phyloP scores from a whole-genome alignment of 202 grass and related monocot genomes.

The Brachypodium distachyon region DNA sequence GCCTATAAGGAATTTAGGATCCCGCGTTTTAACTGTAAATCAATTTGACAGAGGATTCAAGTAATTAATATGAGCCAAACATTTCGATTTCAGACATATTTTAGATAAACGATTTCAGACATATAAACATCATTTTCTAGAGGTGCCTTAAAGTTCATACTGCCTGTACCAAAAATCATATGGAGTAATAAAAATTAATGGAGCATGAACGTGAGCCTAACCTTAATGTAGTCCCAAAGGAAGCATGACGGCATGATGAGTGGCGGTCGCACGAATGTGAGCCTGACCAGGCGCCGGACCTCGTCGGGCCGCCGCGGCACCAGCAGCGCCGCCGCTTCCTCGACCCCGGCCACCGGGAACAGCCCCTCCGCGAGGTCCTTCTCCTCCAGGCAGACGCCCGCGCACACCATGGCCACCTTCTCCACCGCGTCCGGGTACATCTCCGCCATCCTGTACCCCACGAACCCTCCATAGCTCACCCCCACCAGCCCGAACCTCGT shows the following conservation, averaged over 20 bases:
- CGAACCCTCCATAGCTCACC: slow-evolving; percentile 81
- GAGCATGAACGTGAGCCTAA: too few species aligned
- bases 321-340: slow-evolving; percentile 53
- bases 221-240: slow-evolving; percentile 88
- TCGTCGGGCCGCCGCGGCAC: slow-evolving; percentile 73
- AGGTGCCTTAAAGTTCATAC: background rate
- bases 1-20: background rate
- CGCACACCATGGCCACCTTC: slow-evolving; percentile 40
- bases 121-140: background rate
- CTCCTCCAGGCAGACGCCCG: slow-evolving; percentile 89
- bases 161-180: background rate
- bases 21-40: background rate
- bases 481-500: slow-evolving; percentile 47
- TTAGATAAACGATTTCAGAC: background rate
- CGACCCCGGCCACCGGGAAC: slow-evolving; percentile 57
- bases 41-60: background rate
- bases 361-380: slow-evolving; percentile 62
- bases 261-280: slow-evolving; percentile 70
- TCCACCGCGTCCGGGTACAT: slow-evolving; percentile 57
- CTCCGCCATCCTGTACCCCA: slow-evolving; percentile 58
- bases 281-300: slow-evolving; percentile 59
- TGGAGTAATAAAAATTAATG: background rate
- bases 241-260: slow-evolving; percentile 77
- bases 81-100: background rate
- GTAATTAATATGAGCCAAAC: background rate